Evolutionary conservation across 495 filamentous ascomycete species (phyloP), one percentile per base, ranked within the genome.

Genomic region (Penicillium psychrofluorescens): DNA sequence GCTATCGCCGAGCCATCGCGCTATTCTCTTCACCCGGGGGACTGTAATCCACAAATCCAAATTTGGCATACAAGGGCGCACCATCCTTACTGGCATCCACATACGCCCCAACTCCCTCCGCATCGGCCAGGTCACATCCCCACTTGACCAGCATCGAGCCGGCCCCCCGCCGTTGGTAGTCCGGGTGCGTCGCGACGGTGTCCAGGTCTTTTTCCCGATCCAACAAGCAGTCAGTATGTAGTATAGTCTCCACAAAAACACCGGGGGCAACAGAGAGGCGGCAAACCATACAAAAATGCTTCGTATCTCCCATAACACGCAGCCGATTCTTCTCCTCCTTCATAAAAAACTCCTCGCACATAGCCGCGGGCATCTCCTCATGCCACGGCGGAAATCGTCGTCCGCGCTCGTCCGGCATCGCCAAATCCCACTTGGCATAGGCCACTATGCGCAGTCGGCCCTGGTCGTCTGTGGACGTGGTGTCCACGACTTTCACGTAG

Each of bases 121-220:
- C 31, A 48, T 72, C 67, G 1, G 72, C 70, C 31, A 59, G 45
- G 12, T 66, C 53, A 35, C 72, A 68, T 4, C 75, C 75, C 75
- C 76, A 80, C 12, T 55, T 31, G 4, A 76, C 58, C 1, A 80
- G 66, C 51, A 71, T 64, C 1, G 60, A 58, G 8, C 70, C 76
- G 1, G 77, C 77, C 3, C 77, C 76, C 22, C 66, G 56, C 11
- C 64, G 48, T 43, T 68, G 64, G 41, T 71, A 72, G 15, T 68
- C 63, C 4, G 73, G 75, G 39, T 74, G 67, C 13, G 71, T 72
- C 10, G 67, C 62, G 8, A 81, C 51, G 38, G 73, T 66, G 49
- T 75, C 67, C 30, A 81, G 69, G 37, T 64, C 64, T 68, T 3
- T 22, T n/a, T n/a, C n/a, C n/a, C n/a, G n/a, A n/a, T n/a, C n/a